These are phyloP conservation scores for Globisporangium apiculatum DNA, from an alignment of 352 stramenopile species.

Conservation along the genomic window DNA sequence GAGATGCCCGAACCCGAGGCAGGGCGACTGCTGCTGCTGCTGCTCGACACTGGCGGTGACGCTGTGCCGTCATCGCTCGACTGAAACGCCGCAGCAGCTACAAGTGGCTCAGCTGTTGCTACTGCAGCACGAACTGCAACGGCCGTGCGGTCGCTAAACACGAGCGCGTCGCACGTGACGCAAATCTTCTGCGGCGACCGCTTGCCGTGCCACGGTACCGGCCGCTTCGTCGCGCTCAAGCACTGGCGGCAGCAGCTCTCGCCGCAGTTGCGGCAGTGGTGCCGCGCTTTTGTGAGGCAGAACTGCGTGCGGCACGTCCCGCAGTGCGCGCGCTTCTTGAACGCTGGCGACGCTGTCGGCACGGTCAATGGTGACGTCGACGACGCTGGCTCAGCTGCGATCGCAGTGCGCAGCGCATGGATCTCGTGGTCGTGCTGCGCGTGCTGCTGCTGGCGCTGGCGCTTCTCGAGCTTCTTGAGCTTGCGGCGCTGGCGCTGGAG, in stretches of 20 bases:
- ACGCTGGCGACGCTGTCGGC: constrained; percentile 12
- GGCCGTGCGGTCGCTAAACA: constrained; percentile 17
- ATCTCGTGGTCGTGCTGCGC: constrained; percentile 2
- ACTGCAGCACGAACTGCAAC: neutral
- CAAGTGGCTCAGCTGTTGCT: neutral
- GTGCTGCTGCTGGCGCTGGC: constrained; percentile 10
- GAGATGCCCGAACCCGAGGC: constrained; percentile 7
- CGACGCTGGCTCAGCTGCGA: neutral
- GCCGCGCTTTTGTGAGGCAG: constrained; percentile 24
- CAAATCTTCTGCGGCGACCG: constrained; percentile 53
- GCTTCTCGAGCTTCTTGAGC: constrained; percentile 9
- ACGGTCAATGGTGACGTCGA: neutral
- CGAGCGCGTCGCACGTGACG: constrained; percentile 37
- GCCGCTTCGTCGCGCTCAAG: constrained; percentile 24
- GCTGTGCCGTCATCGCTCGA: neutral
- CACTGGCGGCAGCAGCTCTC: constrained; percentile 53
- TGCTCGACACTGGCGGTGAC: constrained; percentile 15
- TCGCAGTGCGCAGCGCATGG: constrained; percentile 5
- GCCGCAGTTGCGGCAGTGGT: constrained; percentile 64
- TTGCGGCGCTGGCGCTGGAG: constrained; percentile 9
- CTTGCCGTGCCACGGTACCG: constrained; percentile 28
- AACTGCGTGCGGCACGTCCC: constrained; percentile 37
- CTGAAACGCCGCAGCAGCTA: neutral
- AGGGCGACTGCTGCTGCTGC: constrained; percentile 7
- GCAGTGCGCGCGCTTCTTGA: constrained; percentile 30